These are phyloP conservation scores for Aspergillus sojae DNA, from an alignment of 2,329 filamentous ascomycete species.

Conservation along the genomic window DNA sequence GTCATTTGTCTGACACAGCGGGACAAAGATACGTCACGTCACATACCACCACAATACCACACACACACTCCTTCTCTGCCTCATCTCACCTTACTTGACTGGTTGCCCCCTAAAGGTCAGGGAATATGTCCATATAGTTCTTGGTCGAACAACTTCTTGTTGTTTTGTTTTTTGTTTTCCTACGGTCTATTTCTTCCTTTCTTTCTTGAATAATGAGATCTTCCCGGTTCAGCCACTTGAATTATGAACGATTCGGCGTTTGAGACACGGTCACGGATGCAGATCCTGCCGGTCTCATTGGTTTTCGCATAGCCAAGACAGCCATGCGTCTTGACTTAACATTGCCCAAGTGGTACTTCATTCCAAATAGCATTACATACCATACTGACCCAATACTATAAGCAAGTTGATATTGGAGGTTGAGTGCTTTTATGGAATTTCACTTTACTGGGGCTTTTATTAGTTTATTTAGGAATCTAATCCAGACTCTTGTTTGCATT, in stretches of 20 bases:
- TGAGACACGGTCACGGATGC: constrained; percentile 23
- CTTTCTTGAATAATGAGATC: constrained; percentile 12
- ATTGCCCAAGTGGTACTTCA: constrained; percentile 2
- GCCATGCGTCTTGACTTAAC: neutral
- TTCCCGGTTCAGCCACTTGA: constrained; percentile 19
- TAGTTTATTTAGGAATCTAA: neutral
- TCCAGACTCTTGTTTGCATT: no score
- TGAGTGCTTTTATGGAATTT: neutral
- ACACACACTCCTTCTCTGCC: neutral
- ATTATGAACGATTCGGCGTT: constrained; percentile 18
- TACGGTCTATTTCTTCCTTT: neutral
- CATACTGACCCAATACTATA: neutral
- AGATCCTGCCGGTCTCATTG: constrained; percentile 22
- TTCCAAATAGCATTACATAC: constrained; percentile 13
- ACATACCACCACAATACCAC: constrained; percentile 5
- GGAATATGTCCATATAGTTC: neutral
- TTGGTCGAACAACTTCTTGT: neutral
- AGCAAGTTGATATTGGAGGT: neutral
- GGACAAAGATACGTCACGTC: neutral
- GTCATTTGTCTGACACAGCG: constrained; percentile 5
- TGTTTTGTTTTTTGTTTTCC: no score
- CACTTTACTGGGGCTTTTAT: neutral
- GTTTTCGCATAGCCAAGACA: constrained; percentile 8
- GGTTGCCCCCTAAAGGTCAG: neutral
- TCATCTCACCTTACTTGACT: neutral